These are phyloP conservation scores for Ploettnerulaceae sp. DNA, from an alignment of 2,329 filamentous ascomycete species.

Conservation along the genomic window DNA sequence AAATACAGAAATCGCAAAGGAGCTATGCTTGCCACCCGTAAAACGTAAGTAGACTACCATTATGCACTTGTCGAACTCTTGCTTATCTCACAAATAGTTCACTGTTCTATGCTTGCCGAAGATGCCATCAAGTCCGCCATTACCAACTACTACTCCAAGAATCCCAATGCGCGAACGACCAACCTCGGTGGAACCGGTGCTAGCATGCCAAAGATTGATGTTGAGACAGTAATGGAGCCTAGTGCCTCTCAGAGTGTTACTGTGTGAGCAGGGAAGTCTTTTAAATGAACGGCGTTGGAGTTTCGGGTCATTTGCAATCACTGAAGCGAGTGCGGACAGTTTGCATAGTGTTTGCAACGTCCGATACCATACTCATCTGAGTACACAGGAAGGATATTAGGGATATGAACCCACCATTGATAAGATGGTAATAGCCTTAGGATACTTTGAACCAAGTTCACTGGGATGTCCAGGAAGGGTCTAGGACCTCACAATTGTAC, in stretches of 20 bases:
- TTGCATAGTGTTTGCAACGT: not conserved
- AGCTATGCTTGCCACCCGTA: constrained; percentile 82
- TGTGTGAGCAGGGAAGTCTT: constrained; percentile 13
- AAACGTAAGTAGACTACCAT: constrained; percentile 59
- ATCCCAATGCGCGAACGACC: constrained; percentile 68
- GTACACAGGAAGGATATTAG: not conserved
- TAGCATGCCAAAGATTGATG: constrained; percentile 60
- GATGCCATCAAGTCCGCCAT: constrained; percentile 92
- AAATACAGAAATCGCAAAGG: constrained; percentile 98
- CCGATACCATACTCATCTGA: not conserved
- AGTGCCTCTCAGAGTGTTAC: constrained; percentile 25
- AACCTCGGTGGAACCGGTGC: constrained; percentile 71
- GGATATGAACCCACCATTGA: not conserved
- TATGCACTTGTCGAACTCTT: constrained; percentile 8
- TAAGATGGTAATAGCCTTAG: not conserved
- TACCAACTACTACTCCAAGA: constrained; percentile 87
- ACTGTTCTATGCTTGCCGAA: constrained; percentile 90
- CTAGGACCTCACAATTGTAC: constrained; percentile 1
- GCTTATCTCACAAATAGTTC: constrained; percentile 49
- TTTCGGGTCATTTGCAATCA: constrained; percentile 4
- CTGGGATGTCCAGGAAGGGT: not conserved
- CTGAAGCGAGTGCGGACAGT: constrained; percentile 7
- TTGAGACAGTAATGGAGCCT: constrained; percentile 49
- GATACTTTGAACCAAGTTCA: constrained; percentile 1
- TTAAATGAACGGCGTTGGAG: constrained; percentile 11